Percentiles rank a stretch among this genome's conserved stretches.
These are phyloP conservation scores for Apophysomyces ossiformis DNA, from an alignment of 371 early-diverging fungal genomes.

Conservation along the genomic window DNA sequence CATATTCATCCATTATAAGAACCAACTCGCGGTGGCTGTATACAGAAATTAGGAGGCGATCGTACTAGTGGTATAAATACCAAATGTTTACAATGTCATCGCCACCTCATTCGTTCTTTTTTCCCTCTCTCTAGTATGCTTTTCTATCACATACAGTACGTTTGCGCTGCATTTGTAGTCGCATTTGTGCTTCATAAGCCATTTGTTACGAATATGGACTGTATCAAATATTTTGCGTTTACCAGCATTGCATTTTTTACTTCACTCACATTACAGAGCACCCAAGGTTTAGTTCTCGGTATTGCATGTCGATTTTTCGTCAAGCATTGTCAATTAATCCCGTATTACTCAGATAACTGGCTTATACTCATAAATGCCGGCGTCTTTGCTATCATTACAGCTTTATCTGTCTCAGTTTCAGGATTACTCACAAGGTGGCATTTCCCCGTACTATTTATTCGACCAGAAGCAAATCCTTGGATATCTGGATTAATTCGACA, in stretches of 20 bases:
- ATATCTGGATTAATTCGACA: not conserved
- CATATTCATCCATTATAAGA: too few species aligned
- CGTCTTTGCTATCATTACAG: not conserved
- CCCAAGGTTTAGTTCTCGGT: not conserved
- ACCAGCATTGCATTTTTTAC: constrained; percentile 35
- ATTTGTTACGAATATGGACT: constrained; percentile 43
- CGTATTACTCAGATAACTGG: too few species aligned
- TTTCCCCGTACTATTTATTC: not conserved
- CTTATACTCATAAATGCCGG: not conserved
- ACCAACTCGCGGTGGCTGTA: too few species aligned
- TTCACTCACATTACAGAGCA: constrained; percentile 20
- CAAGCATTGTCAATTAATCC: too few species aligned
- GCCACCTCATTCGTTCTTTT: too few species aligned
- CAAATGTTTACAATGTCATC: too few species aligned
- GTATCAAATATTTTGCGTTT: constrained; percentile 39
- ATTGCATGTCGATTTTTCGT: not conserved
- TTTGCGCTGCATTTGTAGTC: constrained; percentile 35
- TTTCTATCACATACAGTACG: constrained; percentile 16
- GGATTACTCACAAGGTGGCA: not conserved
- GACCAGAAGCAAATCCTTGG: not conserved
- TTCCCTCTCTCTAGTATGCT: too few species aligned
- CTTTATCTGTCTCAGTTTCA: not conserved
- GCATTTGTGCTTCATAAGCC: constrained; percentile 42
- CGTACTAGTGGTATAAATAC: too few species aligned
- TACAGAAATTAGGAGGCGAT: too few species aligned